Base-by-base conservation (phyloP, 2,329 filamentous ascomycete species). In the Fusarium coffeatum region DNA sequence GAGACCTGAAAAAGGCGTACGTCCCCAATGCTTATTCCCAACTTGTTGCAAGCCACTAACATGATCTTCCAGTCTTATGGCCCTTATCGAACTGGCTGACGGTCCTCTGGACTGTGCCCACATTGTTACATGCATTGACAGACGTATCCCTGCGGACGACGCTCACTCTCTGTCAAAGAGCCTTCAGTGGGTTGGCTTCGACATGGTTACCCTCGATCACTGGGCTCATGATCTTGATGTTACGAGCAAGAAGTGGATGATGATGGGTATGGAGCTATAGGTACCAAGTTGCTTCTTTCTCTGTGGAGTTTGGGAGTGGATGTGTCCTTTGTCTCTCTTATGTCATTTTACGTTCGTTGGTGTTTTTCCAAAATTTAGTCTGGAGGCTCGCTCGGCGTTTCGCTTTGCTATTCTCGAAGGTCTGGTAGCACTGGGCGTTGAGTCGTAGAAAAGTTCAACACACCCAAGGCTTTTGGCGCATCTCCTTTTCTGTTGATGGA, bases 151-250 rank as follows among this genome's bases (percentile, higher is more conserved):
- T 41, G 81, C 85, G 27, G 82, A 86, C 63, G 89, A 92, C 67
- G 84, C 87, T 61, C 88, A 90, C 72, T 85, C 89, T 62, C 84
- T 95, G 72, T 89, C 92, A 76, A 93, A 92, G 79, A 94, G 93
- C 76, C 87, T 98, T 54, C 92, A 94, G 78, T 98, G 94, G 94
- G 94, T 97, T 70, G 94, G 94, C 58, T 97, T 97, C 77, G 92
- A 93, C 77, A 87, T 95, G 72, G 90, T 89, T 51, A 95, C 92
- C 25, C 85, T 98, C 45, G 90, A 94, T 72, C 87, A 89, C 73
- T 97, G 93, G 91, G 87, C 88, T 18, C 82, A 85, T 47, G 84
- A 85, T 41, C 78, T 86, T 57, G 88, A 92, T 68, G 86, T 90
- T 55, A 89, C 92, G 53, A 97, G 93, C 82, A 83, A 89, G 55